Evolutionary conservation across 805 yeast genomes (phyloP).

Genomic region (Yarrowia divulgata): DNA sequence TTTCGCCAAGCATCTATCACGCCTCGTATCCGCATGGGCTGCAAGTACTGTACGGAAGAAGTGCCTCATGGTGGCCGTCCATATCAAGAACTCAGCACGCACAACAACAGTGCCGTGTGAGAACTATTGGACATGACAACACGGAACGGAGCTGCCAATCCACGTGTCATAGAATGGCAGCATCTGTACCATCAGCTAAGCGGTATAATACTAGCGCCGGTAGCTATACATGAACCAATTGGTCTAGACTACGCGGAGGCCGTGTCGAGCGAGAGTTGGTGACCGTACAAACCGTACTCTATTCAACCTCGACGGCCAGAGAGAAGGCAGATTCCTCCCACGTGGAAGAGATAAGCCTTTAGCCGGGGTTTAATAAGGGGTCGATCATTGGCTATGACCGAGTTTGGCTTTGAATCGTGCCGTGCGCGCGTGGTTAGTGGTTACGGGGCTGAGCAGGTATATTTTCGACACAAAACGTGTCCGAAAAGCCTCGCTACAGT

Average conservation of each 20-base stretch:
- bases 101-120: neutral
- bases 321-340: neutral
- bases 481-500: neutral
- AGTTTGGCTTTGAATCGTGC: constrained; percentile 5
- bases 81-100: neutral
- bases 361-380: neutral
- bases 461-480: neutral
- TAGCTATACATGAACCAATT: neutral
- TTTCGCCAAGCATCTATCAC: neutral
- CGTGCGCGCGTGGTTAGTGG: neutral
- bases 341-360: neutral
- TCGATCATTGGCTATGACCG: constrained; percentile 7
- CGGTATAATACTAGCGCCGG: neutral
- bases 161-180: neutral
- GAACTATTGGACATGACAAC: no score
- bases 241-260: neutral
- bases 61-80: neutral
- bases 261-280: neutral
- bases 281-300: constrained; percentile 8
- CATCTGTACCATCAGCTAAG: neutral
- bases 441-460: no score
- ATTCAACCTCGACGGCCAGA: neutral
- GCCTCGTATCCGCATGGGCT: neutral
- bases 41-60: neutral
- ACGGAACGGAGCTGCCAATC: neutral